phyloP scores from a whole-genome alignment of 1,139 yeast genomes.

The Maudiozyma humilis region DNA sequence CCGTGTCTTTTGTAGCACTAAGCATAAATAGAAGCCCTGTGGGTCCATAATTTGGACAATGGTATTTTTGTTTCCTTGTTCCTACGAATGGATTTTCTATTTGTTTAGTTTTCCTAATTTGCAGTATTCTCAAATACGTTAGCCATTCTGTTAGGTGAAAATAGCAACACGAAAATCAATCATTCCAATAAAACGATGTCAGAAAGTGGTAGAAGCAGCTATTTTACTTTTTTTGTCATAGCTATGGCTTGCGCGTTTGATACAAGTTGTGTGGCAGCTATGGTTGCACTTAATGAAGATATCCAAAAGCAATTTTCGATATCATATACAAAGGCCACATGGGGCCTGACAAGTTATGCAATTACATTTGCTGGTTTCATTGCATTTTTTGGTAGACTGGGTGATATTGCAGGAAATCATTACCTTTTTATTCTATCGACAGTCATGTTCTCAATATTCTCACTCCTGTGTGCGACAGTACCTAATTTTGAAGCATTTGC shows the following conservation, averaged over 20 bases:
- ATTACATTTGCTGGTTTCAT: constrained; percentile 5
- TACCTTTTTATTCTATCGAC: constrained; percentile 1
- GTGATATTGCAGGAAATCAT: constrained; percentile 5
- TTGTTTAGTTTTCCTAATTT: too few species aligned
- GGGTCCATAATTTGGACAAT: too few species aligned
- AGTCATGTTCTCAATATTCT: constrained; percentile 1
- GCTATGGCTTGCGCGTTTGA: constrained; percentile 5
- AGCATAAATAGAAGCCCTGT: too few species aligned
- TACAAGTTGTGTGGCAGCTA: constrained; percentile 5
- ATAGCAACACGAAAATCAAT: too few species aligned
- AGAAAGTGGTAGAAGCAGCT: neutral
- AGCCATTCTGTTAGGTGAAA: too few species aligned
- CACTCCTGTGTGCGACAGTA: constrained; percentile 3
- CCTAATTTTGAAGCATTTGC: constrained; percentile 4
- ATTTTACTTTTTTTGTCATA: constrained; percentile 1
- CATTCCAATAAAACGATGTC: too few species aligned
- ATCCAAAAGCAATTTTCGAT: constrained; percentile 1
- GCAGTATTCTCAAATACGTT: too few species aligned
- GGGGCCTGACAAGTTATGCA: constrained; percentile 5
- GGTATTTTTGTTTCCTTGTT: too few species aligned
- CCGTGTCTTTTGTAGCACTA: too few species aligned
- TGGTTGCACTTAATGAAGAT: constrained; percentile 3
- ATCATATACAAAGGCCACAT: constrained; percentile 2
- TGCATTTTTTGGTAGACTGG: constrained; percentile 5
- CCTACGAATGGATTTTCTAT: too few species aligned